Evolutionary conservation across 106 monocot species (phyloP).

Genomic region (Dendrobium catenatum): DNA sequence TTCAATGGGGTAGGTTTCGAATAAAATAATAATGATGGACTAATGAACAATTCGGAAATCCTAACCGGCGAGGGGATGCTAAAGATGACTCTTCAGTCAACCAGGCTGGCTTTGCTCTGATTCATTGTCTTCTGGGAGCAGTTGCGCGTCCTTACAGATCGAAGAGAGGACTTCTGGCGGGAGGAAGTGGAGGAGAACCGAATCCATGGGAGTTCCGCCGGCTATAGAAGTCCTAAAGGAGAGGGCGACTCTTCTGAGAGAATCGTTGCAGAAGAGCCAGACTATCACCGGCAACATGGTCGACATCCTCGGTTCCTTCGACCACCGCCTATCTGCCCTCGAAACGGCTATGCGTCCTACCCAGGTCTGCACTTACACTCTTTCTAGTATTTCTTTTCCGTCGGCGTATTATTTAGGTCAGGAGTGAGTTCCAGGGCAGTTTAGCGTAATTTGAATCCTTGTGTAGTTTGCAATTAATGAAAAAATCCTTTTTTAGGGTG

Average conservation of each 20-base stretch:
- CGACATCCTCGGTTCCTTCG: constrained; percentile 49
- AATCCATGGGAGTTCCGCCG: constrained; percentile 12
- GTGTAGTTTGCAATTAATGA: not conserved
- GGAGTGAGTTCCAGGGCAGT: not conserved
- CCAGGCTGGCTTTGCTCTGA: no score
- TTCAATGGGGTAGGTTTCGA: no score
- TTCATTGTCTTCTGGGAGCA: no score
- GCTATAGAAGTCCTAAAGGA: constrained; percentile 25
- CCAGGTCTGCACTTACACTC: constrained; percentile 18
- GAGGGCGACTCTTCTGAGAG: constrained; percentile 37
- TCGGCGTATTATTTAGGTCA: not conserved
- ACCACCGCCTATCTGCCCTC: constrained; percentile 58
- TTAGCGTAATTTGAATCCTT: not conserved
- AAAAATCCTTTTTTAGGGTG: not conserved
- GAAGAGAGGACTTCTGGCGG: not conserved
- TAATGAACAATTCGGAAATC: no score
- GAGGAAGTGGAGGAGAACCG: no score
- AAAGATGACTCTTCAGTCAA: no score
- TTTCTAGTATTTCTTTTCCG: not conserved
- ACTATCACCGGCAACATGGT: constrained; percentile 38
- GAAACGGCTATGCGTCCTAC: constrained; percentile 65
- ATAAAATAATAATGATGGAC: no score
- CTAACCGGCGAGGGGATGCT: no score
- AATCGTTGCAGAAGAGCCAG: constrained; percentile 30
- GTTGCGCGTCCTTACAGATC: not conserved